These are phyloP conservation scores for Chiua virens DNA, from an alignment of 768 basidiomycete species.

Conservation along the genomic window DNA sequence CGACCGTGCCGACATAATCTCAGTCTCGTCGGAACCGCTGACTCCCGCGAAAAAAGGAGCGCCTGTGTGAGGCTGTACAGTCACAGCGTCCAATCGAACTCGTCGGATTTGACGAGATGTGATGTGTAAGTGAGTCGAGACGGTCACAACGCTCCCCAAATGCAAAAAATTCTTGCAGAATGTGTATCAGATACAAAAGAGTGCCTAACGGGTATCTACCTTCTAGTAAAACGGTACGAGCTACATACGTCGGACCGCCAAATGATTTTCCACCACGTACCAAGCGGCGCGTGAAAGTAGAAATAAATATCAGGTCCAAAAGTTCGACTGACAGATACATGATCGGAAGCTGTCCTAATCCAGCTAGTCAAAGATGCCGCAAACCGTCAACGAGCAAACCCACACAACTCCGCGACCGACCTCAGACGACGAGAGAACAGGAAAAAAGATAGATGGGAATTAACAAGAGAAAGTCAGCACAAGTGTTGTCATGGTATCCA, in stretches of 20 bases:
- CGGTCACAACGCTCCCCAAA: too few relatives aligned
- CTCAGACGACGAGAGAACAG: conserved; percentile 4
- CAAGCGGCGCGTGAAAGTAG: not conserved
- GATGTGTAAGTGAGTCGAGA: too few relatives aligned
- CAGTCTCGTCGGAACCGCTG: not conserved
- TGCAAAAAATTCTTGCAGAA: too few relatives aligned
- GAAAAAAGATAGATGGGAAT: conserved; percentile 1
- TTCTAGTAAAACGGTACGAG: too few relatives aligned
- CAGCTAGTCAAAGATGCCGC: conserved; percentile 13
- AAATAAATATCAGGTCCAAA: conserved; percentile 1
- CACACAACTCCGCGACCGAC: not conserved
- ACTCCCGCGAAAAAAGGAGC: too few relatives aligned
- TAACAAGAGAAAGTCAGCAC: conserved; percentile 5
- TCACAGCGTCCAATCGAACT: too few relatives aligned
- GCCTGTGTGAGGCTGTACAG: too few relatives aligned
- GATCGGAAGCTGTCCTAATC: conserved; percentile 11
- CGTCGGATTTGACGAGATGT: too few relatives aligned
- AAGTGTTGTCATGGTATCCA: conserved; percentile 24
- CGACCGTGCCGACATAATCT: too few relatives aligned
- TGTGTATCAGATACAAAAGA: too few relatives aligned
- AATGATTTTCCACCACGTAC: not conserved
- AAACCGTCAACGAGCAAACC: conserved; percentile 3
- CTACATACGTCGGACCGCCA: too few relatives aligned
- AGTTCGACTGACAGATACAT: conserved; percentile 10
- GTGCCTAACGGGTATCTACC: too few relatives aligned